Evolutionary conservation across 2,329 filamentous ascomycete species (phyloP), one percentile per base, ranked within the genome.

Genomic region (Chalaropsis ovoidea): DNA sequence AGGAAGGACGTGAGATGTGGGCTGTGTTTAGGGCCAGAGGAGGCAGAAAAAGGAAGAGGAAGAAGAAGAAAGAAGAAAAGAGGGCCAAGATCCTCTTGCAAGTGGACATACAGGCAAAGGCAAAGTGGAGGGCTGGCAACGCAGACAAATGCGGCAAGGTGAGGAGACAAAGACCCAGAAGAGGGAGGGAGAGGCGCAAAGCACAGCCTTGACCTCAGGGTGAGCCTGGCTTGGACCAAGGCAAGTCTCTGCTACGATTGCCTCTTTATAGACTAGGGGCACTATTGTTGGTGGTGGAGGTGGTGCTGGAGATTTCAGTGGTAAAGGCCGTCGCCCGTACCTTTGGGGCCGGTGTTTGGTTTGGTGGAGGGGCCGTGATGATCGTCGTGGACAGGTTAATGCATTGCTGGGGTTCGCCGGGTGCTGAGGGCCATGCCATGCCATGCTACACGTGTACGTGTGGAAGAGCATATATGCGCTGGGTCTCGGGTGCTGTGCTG

Each of bases 221-320:
- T 62, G 60, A 17, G 7, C 54, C 27, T 39, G 27, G 54, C 54
- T 31, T 39, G n/a, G n/a, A 39, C 54, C 31, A 58, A 58, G 31
- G 27, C 17, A 58, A 19, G 54, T 22, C 31, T 39, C 39, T 13
- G 54, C 27, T 58, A 58, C 27, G 31, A 39, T 58, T 35, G 31
- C 17, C 54, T 58, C 17, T 39, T 58, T 35, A 6, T 3, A 19
- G 54, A 39, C 54, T 39, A 58, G 54, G 24, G 17, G n/a, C 24
- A 17, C 27, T 58, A 31, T 39, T 39, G 3, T 27, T 24, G 24
- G 24, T 15, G 3, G 49, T 39, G 3, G 15, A 11, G 24, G 24
- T 15, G 3, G 49, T 31, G 15, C 31, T 58, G 7, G 17, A 39
- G 54, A 31, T 35, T 58, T 47, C 15, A 47, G 43, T 39, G 54